A percentile compares a stretch with the other conserved stretches of the same genome.
phyloP scores from a whole-genome alignment of 129 eudicot species.

The Chrysanthemum seticuspe region DNA sequence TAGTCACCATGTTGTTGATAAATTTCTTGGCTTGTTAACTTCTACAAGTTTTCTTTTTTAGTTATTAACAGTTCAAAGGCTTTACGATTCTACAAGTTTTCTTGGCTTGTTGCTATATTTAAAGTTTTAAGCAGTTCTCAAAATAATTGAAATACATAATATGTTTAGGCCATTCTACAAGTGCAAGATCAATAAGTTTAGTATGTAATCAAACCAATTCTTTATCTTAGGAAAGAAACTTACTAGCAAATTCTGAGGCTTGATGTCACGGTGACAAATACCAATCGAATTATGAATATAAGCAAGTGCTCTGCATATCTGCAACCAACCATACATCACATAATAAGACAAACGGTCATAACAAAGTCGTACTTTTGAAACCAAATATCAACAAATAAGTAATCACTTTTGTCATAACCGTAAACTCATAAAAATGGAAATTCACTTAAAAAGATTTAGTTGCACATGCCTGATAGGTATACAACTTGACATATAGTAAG shows the following conservation, averaged over 20 bases:
- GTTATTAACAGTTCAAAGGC: too few relatives aligned
- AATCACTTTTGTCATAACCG: background rate
- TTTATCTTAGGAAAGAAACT: constrained; percentile 25
- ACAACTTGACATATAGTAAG: constrained; percentile 83
- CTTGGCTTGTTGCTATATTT: background rate
- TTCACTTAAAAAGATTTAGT: constrained; percentile 5
- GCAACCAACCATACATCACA: constrained; percentile 27
- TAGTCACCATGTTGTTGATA: too few relatives aligned
- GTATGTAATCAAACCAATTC: too few relatives aligned
- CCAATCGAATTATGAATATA: constrained; percentile 89
- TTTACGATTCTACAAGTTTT: too few relatives aligned
- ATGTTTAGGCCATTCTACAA: too few relatives aligned
- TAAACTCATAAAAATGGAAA: background rate
- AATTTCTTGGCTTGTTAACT: too few relatives aligned
- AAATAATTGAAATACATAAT: background rate
- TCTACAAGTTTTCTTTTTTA: too few relatives aligned
- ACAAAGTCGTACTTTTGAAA: background rate
- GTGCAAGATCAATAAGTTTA: too few relatives aligned
- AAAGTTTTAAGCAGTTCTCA: background rate
- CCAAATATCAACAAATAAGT: background rate
- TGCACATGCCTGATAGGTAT: constrained; percentile 80
- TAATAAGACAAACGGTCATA: too few relatives aligned
- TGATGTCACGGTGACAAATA: constrained; percentile 94
- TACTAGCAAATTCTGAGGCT: constrained; percentile 95
- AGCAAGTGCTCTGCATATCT: constrained; percentile 98